A percentile compares a stretch with the other conserved stretches of the same genome.
Conservation (phyloP, 495 filamentous ascomycete species). For the Staphylotrichum tortipilum region DNA sequence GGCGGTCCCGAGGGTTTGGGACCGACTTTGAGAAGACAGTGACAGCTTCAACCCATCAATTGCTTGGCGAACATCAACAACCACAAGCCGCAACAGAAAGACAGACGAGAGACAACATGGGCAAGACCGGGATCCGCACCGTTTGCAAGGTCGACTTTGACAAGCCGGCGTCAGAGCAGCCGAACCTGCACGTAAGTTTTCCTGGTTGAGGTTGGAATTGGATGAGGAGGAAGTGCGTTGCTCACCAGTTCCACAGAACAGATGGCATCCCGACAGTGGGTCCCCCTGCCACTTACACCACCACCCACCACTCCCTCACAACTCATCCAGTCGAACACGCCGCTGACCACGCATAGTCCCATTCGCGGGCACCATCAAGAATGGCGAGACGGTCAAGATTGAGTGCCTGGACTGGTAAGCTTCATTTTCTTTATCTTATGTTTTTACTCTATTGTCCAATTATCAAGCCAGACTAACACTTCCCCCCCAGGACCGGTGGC, state of each 20-base stretch:
- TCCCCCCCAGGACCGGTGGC: conserved; percentile 59
- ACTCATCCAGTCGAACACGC: too few relatives aligned
- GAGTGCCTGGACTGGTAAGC: conserved; percentile 78
- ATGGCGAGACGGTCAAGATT: conserved; percentile 87
- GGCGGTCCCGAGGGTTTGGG: not conserved
- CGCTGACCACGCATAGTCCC: conserved; percentile 50
- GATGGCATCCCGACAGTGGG: conserved; percentile 90
- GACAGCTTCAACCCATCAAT: too few relatives aligned
- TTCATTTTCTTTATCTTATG: too few relatives aligned
- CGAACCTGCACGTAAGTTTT: conserved; percentile 61
- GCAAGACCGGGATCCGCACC: conserved; percentile 49
- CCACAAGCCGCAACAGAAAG: too few relatives aligned
- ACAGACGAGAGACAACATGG: conserved; percentile 23
- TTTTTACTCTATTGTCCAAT: too few relatives aligned
- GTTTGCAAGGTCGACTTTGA: conserved; percentile 69
- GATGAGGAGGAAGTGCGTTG: too few relatives aligned
- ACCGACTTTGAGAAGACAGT: too few relatives aligned
- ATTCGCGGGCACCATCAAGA: conserved; percentile 61
- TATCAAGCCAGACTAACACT: not conserved
- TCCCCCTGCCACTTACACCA: not conserved
- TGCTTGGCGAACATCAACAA: too few relatives aligned
- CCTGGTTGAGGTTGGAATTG: not conserved
- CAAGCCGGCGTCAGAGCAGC: conserved; percentile 67
- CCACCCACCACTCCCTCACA: too few relatives aligned
- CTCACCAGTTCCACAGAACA: conserved; percentile 51